Evolutionary conservation across 257 asterid species (phyloP), one percentile per base, ranked within the genome.

Genomic region (Fraxinus cuspidata): DNA sequence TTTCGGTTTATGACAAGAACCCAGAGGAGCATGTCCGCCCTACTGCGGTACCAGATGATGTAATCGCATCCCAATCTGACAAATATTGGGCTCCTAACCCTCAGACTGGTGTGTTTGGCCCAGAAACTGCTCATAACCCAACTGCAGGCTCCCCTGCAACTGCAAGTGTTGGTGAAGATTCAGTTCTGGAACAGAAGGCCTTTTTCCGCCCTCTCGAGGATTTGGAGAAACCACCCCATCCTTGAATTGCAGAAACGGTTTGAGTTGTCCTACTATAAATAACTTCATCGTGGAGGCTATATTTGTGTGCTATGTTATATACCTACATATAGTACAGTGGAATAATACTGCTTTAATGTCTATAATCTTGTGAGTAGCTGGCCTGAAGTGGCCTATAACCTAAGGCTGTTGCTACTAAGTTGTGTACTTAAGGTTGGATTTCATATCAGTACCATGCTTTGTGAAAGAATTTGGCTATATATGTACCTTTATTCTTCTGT

Each of bases 61-160:
- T 89, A 42, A 90, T 88, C 80, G 79, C 84, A 7, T 34, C 82
- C 56, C 83, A 79, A n/a, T 84, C 94, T 0, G 94, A 83, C 7
- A 56, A 84, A 16, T 93, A 88, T 85, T 95, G 99, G 99, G 83
- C 74, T 70, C 98, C 98, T 9, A 95, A 94, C 81, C 98, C 97
- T 27, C 75, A 86, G 69, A 94, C 97, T 0, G 97, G 98, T 53
- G 97, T 94, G 71, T 95, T 95, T 38, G 92, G 94, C 64, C 99
- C 98, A 1, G 76, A 88, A 31, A 70, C 81, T 11, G 90, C 90
- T 40, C 83, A 84, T 76, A 79, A 76, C 34, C 83, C 76, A 4
- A 44, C 78, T 1, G 35, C 77, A 0, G 82, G 79, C 21, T 40
- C 77, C 32, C 78, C 80, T 19, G 47, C 79, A 19, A 86, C 38